Conservation (phyloP, 495 filamentous ascomycete genomes). For the Penicillium samsonianum region DNA sequence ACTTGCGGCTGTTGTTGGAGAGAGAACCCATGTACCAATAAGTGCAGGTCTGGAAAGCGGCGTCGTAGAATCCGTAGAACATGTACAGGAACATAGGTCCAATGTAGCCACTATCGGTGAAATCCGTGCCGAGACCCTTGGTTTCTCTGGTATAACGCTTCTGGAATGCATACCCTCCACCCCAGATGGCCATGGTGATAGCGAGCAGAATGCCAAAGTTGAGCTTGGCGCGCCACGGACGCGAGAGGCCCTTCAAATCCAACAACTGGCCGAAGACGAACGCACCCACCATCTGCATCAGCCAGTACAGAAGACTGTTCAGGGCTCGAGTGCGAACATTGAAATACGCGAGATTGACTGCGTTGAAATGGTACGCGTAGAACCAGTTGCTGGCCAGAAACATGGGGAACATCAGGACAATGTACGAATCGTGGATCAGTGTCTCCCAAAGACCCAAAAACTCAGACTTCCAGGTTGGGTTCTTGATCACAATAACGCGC, state of each 20-base stretch:
- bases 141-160: conserved; percentile 58
- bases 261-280: conserved; percentile 74
- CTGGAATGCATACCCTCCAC: conserved; percentile 83
- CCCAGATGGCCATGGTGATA: conserved; percentile 84
- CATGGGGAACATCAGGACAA: conserved; percentile 84
- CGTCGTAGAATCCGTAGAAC: conserved; percentile 90
- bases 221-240: conserved; percentile 72
- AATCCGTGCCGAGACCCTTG: conserved; percentile 57
- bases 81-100: conserved; percentile 91
- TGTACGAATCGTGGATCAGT: conserved; percentile 69
- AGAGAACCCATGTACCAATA: conserved; percentile 96
- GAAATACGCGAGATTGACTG: conserved; percentile 67
- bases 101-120: conserved; percentile 64
- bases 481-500: conserved; percentile 82
- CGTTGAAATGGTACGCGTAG: conserved; percentile 54
- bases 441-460: conserved; percentile 77
- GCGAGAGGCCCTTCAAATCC: conserved; percentile 63
- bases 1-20: conserved; percentile 85
- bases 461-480: conserved; percentile 79
- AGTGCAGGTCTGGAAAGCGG: conserved; percentile 79
- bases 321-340: conserved; percentile 79
- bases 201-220: conserved; percentile 66
- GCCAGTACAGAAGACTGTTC: conserved; percentile 85
- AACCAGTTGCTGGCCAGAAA: conserved; percentile 62
- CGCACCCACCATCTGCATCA: conserved; percentile 84